Evolutionary conservation across 2,329 filamentous ascomycete genomes (phyloP), one percentile per base, ranked within the genome.

Genomic region (Fusarium dimerum): DNA sequence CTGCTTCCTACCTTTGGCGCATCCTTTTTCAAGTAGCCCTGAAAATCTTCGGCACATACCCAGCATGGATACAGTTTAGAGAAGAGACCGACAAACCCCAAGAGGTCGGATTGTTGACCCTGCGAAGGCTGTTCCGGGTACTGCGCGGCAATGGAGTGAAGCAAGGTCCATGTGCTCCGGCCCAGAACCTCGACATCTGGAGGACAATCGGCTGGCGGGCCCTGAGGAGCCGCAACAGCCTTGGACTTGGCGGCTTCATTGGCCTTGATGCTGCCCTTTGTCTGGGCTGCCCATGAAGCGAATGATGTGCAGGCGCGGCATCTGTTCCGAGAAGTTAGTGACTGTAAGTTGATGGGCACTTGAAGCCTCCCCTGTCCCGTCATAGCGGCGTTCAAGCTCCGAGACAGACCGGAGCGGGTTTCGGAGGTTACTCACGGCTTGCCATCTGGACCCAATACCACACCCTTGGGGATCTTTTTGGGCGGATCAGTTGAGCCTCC

Each of bases 31-130:
- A 97, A 87, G 81, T 93, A 97, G 1, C 70, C 71, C 70, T 88
- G 88, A 71, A 99, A 97, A 68, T 97, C 93, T 55, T 93, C 88
- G 34, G 92, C 94, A 72, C 94, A 99, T 3, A 89, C 83, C 91
- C 92, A 96, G 77, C 94, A 99, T 5, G 94, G 94, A 68, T 99
- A 99, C 17, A 97, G 74, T 61, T 88, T 88, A 26, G 89, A 86
- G 70, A 99, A 96, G 2, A 92, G 78, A 20, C 78, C 76, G 63
- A 99, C 80, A 74, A 99, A 97, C 47, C 83, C 80, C 50, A 79
- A 78, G 62, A 95, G 87, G 63, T 97, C 88, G 30, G 76, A 75
- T 69, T 97, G 91, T 63, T 96, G 84, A 10, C 77, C 71, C 1
- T 77, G 71, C 0, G 86, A 83, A 0, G 94, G 91, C 8, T 69